phyloP scores from a whole-genome alignment of 2,329 filamentous ascomycete species.

The Hymenoscyphus occultus region DNA sequence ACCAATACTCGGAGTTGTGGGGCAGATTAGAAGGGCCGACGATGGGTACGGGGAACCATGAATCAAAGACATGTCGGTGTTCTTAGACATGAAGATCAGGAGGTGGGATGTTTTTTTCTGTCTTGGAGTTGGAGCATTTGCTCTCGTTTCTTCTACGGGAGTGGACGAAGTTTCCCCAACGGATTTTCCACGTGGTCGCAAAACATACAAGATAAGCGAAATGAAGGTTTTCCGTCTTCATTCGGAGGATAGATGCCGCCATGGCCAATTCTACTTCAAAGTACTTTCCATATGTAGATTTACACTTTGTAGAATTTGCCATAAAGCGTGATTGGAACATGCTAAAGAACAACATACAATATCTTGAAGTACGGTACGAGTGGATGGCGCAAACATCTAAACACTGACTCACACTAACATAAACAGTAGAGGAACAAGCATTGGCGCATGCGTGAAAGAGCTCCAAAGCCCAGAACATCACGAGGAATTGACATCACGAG shows the following conservation, averaged over 20 bases:
- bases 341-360: neutral
- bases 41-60: neutral
- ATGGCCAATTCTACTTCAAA: too few relatives aligned
- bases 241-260: neutral
- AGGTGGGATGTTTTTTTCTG: neutral
- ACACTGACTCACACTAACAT: neutral
- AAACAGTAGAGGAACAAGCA: neutral
- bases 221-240: neutral
- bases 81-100: neutral
- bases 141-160: neutral
- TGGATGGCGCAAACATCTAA: neutral
- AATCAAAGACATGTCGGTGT: neutral
- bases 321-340: neutral
- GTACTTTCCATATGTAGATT: neutral
- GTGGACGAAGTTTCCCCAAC: neutral
- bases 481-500: neutral
- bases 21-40: neutral
- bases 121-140: neutral
- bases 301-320: neutral
- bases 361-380: neutral
- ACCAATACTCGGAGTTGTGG: neutral
- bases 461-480: neutral
- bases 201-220: neutral
- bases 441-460: neutral
- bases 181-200: neutral